Evolutionary conservation across 495 filamentous ascomycete species (phyloP), one percentile per base, ranked within the genome.

Genomic region (Hypoxylon fuscum): DNA sequence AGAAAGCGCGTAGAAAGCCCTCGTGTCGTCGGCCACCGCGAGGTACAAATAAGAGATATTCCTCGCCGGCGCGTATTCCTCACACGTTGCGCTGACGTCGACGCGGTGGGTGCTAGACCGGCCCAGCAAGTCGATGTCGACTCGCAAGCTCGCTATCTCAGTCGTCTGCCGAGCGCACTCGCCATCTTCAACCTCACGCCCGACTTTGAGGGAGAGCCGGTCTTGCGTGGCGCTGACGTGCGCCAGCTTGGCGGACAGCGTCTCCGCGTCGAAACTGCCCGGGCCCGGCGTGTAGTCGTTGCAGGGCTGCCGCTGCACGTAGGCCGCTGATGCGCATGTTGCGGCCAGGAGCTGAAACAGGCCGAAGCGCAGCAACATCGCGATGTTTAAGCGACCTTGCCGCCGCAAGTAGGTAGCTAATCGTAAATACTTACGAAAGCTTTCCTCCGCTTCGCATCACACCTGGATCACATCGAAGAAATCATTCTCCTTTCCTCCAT

Each of bases 261-360:
- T 23, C n/a, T 42, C 46, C 12, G 21, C 23, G 17, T 41, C 7
- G 22, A 32, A 21, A 7, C 25, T 9, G 12, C 15, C 18, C 15
- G n/a, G 11, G 22, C 40, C 9, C 15, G 35, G 32, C 17, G 23
- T 27, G 25, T 59, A 25, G 18, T 17, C 47, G 15, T 51, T 14
- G 46, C 47, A 52, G 18, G 17, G 37, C 38, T 51, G 47, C 47
- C 21, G 38, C 25, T 59, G 47, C 25, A 59, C 47, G 14, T 59
- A 59, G 37, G 47, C 56, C 11, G 56, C 56, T 15, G 56, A 59
- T 15, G 46, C 46, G 35, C 46, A 59, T 15, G 56, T 23, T 8
- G 45, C 45, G 12, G 37, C 37, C 9, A 59, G 25, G 3, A 59
- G 37, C 23, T 15, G 40, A 17, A 51, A 9, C 7, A 50, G 25